A percentile compares a stretch with the other conserved stretches of the same genome.
These are phyloP conservation scores for Aspergillus avenaceus DNA, from an alignment of 495 filamentous ascomycete genomes.

Conservation along the genomic window DNA sequence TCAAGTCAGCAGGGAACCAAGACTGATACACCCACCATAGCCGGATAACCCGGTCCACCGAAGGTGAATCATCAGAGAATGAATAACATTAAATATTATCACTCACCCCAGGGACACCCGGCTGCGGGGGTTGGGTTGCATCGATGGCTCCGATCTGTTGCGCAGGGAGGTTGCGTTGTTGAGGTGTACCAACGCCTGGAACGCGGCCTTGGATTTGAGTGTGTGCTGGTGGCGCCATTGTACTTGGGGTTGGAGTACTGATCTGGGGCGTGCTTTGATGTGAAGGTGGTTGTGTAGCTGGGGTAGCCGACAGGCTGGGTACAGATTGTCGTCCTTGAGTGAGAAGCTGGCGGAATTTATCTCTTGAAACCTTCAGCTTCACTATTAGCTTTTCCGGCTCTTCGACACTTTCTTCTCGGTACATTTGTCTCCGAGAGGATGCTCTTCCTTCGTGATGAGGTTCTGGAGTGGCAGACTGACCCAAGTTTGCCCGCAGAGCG, in stretches of 20 bases:
- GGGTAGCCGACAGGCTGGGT: slow-evolving; percentile 14
- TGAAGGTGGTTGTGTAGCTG: slow-evolving; percentile 38
- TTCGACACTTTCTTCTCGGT: slow-evolving; percentile 69
- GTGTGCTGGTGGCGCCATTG: slow-evolving; percentile 58
- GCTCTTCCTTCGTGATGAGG: slow-evolving; percentile 67
- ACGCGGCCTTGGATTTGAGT: slow-evolving; percentile 32
- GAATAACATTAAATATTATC: slow-evolving; percentile 4
- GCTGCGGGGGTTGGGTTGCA: slow-evolving; percentile 52
- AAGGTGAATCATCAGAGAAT: slow-evolving; percentile 1
- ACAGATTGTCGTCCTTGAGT: slow-evolving; percentile 43
- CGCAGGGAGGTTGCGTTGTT: slow-evolving; percentile 27
- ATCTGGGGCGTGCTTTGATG: slow-evolving; percentile 47
- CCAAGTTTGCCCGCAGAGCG: slow-evolving; percentile 67
- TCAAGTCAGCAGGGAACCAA: slow-evolving; percentile 13
- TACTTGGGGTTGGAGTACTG: slow-evolving; percentile 49
- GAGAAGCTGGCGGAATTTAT: slow-evolving; percentile 54
- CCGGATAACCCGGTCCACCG: slow-evolving; percentile 4
- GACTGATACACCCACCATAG: slow-evolving; percentile 1
- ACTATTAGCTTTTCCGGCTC: slow-evolving; percentile 61
- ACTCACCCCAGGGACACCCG: slow-evolving; percentile 58
- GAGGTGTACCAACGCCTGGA: slow-evolving; percentile 23
- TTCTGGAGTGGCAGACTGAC: slow-evolving; percentile 88
- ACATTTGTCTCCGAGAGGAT: slow-evolving; percentile 56
- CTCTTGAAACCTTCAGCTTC: slow-evolving; percentile 65
- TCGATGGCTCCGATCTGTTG: slow-evolving; percentile 62